Conservation (phyloP, 75 land plant genomes). For the Picea sitchensis region DNA sequence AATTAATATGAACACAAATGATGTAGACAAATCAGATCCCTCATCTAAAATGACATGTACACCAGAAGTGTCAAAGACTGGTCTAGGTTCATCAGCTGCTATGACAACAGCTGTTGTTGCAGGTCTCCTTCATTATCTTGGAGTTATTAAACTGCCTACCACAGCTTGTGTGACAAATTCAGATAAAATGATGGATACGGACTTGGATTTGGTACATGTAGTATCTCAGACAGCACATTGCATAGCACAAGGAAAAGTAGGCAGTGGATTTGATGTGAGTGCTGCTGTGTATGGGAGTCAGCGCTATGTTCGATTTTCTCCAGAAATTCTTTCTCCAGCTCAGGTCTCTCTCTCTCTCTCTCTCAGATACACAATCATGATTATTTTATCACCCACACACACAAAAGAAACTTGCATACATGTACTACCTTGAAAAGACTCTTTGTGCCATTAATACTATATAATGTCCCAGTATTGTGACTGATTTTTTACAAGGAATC, state of each 20-base stretch:
- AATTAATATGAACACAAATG: slow-evolving; percentile 64
- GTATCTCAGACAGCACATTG: slow-evolving; percentile 97
- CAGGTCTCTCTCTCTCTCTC: slow-evolving; percentile 40
- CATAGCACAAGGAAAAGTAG: slow-evolving; percentile 93
- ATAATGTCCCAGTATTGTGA: too few relatives aligned
- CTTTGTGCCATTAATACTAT: too few relatives aligned
- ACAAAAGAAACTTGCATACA: background rate
- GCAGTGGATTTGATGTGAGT: slow-evolving; percentile 99
- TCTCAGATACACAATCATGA: background rate
- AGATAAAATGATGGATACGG: slow-evolving; percentile 16
- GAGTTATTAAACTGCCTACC: slow-evolving; percentile 61
- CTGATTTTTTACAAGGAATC: too few relatives aligned
- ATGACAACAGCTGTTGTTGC: slow-evolving; percentile 97
- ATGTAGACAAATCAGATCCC: slow-evolving; percentile 21
- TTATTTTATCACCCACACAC: too few relatives aligned
- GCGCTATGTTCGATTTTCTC: slow-evolving; percentile 92
- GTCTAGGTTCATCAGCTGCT: slow-evolving; percentile 97
- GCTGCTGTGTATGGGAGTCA: slow-evolving; percentile 98
- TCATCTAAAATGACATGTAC: slow-evolving; percentile 23
- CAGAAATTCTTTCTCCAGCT: slow-evolving; percentile 71
- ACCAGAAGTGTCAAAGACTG: slow-evolving; percentile 99
- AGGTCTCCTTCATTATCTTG: slow-evolving; percentile 79
- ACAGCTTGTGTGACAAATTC: background rate
- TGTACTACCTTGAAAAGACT: background rate
- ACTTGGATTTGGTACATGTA: slow-evolving; percentile 70